A percentile compares a stretch with the other conserved stretches of the same genome.
These are phyloP conservation scores for Aphanomyces euteiches DNA, from an alignment of 352 stramenopile species.

Conservation along the genomic window DNA sequence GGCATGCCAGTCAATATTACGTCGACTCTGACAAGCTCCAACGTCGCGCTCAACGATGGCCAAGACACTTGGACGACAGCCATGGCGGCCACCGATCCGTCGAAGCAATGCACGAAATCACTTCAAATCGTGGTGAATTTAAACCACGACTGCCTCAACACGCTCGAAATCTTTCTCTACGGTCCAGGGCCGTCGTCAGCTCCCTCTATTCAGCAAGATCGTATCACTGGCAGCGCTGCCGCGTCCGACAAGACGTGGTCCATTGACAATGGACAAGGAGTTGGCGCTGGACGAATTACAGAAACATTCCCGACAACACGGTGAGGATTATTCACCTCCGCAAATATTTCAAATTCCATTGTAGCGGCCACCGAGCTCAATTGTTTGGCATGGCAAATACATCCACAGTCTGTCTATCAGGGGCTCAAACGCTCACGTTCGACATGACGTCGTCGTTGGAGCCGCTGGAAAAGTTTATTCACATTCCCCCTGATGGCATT, in stretches of 20 bases:
- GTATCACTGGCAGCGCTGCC: conserved; percentile 41
- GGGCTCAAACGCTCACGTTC: conserved; percentile 41
- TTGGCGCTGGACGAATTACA: conserved; percentile 38
- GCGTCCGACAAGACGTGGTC: conserved; percentile 46
- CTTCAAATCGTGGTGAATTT: conserved; percentile 50
- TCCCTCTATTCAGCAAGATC: conserved; percentile 44
- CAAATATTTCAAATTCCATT: background rate
- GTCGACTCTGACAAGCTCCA: conserved; percentile 37
- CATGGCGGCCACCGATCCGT: conserved; percentile 34
- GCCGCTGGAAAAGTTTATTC: conserved; percentile 51
- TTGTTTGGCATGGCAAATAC: conserved; percentile 46
- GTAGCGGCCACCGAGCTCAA: conserved; percentile 29
- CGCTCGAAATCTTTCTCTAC: conserved; percentile 52
- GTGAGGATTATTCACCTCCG: conserved; percentile 46
- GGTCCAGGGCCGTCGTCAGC: conserved; percentile 57
- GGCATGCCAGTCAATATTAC: conserved; percentile 45
- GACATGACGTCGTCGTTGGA: conserved; percentile 40
- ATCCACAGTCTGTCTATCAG: conserved; percentile 32
- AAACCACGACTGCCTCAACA: conserved; percentile 53
- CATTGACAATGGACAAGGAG: conserved; percentile 36
- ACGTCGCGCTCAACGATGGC: conserved; percentile 46
- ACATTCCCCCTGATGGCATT: conserved; percentile 47
- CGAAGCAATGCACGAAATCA: conserved; percentile 46
- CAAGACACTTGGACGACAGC: conserved; percentile 49
- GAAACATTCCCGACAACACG: conserved; percentile 40